Evolutionary conservation across 2,329 filamentous ascomycete species (phyloP), one percentile per base, ranked within the genome.

Genomic region (Penicillium expansum): DNA sequence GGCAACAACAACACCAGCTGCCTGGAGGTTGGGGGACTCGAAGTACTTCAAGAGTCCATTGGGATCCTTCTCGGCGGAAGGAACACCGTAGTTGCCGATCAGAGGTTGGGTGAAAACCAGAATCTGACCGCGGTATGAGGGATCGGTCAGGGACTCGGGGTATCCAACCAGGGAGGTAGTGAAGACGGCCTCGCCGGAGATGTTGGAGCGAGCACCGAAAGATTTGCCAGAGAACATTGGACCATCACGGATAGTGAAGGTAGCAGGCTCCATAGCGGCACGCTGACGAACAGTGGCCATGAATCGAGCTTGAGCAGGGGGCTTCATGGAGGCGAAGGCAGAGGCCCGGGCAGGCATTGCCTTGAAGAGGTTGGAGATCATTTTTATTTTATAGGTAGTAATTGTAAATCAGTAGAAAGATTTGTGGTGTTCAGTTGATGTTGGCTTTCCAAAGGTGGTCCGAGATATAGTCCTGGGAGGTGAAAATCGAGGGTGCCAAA

Each of bases 71-170:
- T 87, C 84, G 62, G 83, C 86, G 32, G 92, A 95, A 16, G 94
- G 94, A 18, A 99, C 93, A 68, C 94, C 94, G 74, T 99, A 99
- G 84, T 99, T 99, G 73, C 94, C 94, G 71, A 99, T 97, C 67
- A 99, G 81, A 35, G 94, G 94, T 76, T 97, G 92, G 65, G 94
- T 99, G 82, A 97, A 97, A 77, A 97, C 93, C 68, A 99, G 83
- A 67, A 99, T 97, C 81, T 99, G 94, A 52, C 78, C 85, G 65
- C 85, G 84, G 75, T 88, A 88, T 55, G 85, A 87, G 13, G 85
- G 85, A 65, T 87, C 85, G 70, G 85, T 86, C 79, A 88, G 80
- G 44, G 85, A 97, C 82, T 99, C 94, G 66, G 94, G 94, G 76
- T 99, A 99, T 70, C 94, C 94, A 58, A 99, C 94, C 55, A 97